A percentile compares a stretch with the other conserved stretches of the same genome.
Evolutionary conservation across 192 early-diverging fungal genomes (phyloP).

Genomic region (Coemansia sp.): DNA sequence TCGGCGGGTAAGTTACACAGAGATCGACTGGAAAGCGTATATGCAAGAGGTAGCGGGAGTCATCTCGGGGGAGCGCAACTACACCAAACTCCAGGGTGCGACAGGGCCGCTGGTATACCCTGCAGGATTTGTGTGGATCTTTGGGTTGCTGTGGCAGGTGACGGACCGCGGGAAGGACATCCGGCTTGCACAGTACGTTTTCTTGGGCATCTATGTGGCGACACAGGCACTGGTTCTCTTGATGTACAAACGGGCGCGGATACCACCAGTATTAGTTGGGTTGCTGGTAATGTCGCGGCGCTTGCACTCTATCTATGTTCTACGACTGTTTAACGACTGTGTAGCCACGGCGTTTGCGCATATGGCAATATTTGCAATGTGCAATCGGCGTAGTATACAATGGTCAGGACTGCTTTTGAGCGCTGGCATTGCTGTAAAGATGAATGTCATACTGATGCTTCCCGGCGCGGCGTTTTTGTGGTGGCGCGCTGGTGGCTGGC

Average conservation of each 20-base stretch:
- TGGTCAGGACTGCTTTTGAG: constrained; percentile 53
- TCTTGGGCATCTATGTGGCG: constrained; percentile 71
- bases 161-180: constrained; percentile 71
- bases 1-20: constrained; percentile 63
- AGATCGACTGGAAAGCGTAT: constrained; percentile 96
- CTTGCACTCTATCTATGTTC: constrained; percentile 91
- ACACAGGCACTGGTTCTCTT: constrained; percentile 65
- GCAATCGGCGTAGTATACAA: constrained; percentile 49
- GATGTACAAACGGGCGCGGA: constrained; percentile 63
- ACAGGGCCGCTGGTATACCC: constrained; percentile 94
- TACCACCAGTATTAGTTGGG: constrained; percentile 66
- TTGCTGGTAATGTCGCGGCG: constrained; percentile 74
- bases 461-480: constrained; percentile 75
- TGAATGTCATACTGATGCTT: constrained; percentile 91
- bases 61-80: constrained; percentile 80
- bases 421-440: constrained; percentile 84
- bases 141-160: constrained; percentile 65
- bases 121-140: constrained; percentile 91
- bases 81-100: constrained; percentile 73
- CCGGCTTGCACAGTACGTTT: constrained; percentile 77
- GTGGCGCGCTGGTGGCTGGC: constrained; percentile 32
- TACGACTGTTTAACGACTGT: constrained; percentile 92
- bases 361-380: constrained; percentile 63
- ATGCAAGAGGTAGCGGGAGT: constrained; percentile 89
- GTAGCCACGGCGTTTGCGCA: constrained; percentile 87